Base-by-base conservation (phyloP, 306 rosid species). In the Ormosia semicastrata region DNA sequence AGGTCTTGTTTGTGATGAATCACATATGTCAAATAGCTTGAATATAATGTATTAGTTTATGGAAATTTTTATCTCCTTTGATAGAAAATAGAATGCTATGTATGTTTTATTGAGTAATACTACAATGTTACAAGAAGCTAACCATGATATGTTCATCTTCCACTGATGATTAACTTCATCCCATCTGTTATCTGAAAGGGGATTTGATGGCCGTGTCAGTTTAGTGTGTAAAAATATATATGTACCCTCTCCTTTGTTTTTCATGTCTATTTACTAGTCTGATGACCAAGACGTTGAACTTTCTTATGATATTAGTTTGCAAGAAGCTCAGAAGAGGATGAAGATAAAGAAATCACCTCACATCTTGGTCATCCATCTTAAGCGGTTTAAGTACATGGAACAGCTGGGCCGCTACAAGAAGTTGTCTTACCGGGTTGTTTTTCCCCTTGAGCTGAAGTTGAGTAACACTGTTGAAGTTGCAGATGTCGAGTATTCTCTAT, bases 301-400 rank as follows among this genome's bases (percentile, higher is more conserved):
- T 85, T 73, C 79, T 87, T 87, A 13, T 84, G 50, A 37, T 78
- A 46, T 73, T 88, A 96, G 99, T 84, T 92, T 96, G 93, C 99
- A 96, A 92, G 99, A 96, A 83, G 99, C 99, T 10, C 98, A 96
- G 88, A 96, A 96, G 91, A 89, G 99, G 88, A 96, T 96, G 99
- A 96, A 96, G 89, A 96, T 96, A 77, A 96, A 96, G 90, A 94
- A 96, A 86, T 93, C 98, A 15, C 99, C 99, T 7, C 97, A 92
- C 66, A 88, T 94, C 83, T 87, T 96, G 88, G 99, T 96, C 59
- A 96, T 94, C 85, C 99, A 96, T 86, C 92, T 96, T 66, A 96
- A 96, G 92, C 97, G 99, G 82, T 96, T 96, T 71, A 96, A 96
- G 87, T 96, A 96, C 88, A 96, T 96, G 32, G 99, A 96, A 81